Percentiles rank a stretch among this genome's conserved stretches.
phyloP scores from a whole-genome alignment of 106 monocot species.

The Iris macrosiphon region DNA sequence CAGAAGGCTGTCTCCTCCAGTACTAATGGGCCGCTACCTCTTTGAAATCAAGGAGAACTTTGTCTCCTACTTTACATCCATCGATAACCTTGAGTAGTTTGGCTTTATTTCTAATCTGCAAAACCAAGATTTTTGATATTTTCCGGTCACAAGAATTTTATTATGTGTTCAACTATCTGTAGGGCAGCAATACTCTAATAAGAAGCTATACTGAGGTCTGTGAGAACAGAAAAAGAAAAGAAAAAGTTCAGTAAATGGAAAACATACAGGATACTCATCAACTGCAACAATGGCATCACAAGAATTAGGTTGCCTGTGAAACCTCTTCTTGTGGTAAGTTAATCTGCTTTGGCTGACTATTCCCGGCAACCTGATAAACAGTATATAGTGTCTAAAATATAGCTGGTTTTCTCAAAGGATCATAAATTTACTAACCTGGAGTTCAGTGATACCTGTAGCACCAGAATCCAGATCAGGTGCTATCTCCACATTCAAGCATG shows the following conservation, averaged over 20 bases:
- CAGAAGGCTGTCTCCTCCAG: slow-evolving; percentile 53
- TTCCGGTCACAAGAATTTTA: too few relatives aligned
- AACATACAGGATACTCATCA: slow-evolving; percentile 68
- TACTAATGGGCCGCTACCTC: slow-evolving; percentile 39
- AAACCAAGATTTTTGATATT: neutral
- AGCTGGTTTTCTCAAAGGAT: neutral
- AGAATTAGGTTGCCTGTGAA: slow-evolving; percentile 86
- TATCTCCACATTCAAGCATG: slow-evolving; percentile 71
- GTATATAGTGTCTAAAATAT: neutral
- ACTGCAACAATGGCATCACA: slow-evolving; percentile 69
- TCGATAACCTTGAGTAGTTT: slow-evolving; percentile 60
- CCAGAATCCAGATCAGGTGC: slow-evolving; percentile 70
- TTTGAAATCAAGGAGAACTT: slow-evolving; percentile 44
- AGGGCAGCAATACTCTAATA: too few relatives aligned
- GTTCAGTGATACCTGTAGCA: slow-evolving; percentile 86
- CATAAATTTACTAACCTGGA: too few relatives aligned
- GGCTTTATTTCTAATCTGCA: slow-evolving; percentile 65
- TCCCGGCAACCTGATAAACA: slow-evolving; percentile 46
- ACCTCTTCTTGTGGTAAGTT: slow-evolving; percentile 76
- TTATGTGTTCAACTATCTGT: too few relatives aligned
- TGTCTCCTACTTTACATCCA: slow-evolving; percentile 65
- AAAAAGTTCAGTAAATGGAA: slow-evolving; percentile 10
- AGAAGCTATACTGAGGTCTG: too few relatives aligned
- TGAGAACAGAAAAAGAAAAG: too few relatives aligned
- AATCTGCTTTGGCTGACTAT: slow-evolving; percentile 77